These are phyloP conservation scores for Boletus huronensis DNA, from an alignment of 768 basidiomycete genomes.

Conservation along the genomic window DNA sequence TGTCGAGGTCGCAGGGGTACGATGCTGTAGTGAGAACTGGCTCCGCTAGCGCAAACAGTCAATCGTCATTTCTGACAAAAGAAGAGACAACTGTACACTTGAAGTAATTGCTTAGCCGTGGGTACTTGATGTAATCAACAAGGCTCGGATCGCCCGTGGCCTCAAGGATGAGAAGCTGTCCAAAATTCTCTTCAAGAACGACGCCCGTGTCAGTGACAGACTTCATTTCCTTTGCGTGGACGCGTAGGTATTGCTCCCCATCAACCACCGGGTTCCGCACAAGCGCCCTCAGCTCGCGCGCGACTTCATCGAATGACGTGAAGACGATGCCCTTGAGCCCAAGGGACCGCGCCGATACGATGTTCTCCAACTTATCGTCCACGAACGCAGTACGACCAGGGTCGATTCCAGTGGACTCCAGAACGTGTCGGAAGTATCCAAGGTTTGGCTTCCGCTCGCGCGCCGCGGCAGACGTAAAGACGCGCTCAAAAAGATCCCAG, in stretches of 20 bases:
- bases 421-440: conserved; percentile 16
- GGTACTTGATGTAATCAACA: conserved; percentile 17
- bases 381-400: conserved; percentile 21
- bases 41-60: conserved; percentile 2
- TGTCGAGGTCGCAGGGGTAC: conserved; percentile 20
- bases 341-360: conserved; percentile 18
- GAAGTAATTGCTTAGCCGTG: conserved; percentile 20
- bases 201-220: conserved; percentile 14
- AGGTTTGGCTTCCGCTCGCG: conserved; percentile 23
- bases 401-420: conserved; percentile 15
- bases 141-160: conserved; percentile 15
- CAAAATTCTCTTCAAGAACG: conserved; percentile 21
- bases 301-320: conserved; percentile 14
- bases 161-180: conserved; percentile 22
- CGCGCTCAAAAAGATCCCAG: conserved; percentile 18
- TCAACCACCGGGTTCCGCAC: conserved; percentile 17
- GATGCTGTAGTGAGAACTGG: conserved; percentile 12
- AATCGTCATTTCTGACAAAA: neutral
- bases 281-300: conserved; percentile 11
- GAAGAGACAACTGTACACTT: conserved; percentile 5
- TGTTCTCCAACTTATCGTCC: conserved; percentile 24
- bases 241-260: conserved; percentile 13
- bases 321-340: conserved; percentile 21
- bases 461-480: conserved; percentile 19
- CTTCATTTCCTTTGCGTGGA: conserved; percentile 16